These are phyloP conservation scores for Scutellaria galericulata DNA, from an alignment of 257 asterid species.

Conservation along the genomic window DNA sequence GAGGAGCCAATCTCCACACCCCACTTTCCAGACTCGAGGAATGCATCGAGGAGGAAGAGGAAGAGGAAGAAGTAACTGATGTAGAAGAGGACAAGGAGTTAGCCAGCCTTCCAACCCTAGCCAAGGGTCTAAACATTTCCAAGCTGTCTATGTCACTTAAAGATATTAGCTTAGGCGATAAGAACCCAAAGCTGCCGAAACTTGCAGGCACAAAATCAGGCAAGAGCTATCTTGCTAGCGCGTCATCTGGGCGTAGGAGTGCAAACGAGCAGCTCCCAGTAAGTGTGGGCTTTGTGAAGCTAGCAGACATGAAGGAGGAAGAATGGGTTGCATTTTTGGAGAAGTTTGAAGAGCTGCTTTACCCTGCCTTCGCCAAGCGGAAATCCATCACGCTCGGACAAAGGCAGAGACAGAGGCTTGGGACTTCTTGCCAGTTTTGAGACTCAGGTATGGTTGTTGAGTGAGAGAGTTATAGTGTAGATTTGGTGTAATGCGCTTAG, in stretches of 20 bases:
- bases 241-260: constrained; percentile 84
- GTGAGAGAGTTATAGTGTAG: constrained; percentile 46
- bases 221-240: constrained; percentile 44
- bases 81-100: constrained; percentile 51
- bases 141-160: constrained; percentile 68
- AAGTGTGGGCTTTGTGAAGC: constrained; percentile 80
- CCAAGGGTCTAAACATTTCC: constrained; percentile 40
- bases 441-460: constrained; percentile 44
- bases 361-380: constrained; percentile 74
- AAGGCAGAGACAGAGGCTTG: constrained; percentile 92
- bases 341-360: constrained; percentile 77
- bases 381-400: constrained; percentile 61
- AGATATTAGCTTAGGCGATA: constrained; percentile 62
- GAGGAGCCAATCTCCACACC: constrained; percentile 51
- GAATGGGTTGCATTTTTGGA: constrained; percentile 85
- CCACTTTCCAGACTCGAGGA: constrained; percentile 74
- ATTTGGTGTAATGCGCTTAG: constrained; percentile 36
- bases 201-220: constrained; percentile 55
- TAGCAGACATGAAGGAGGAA: constrained; percentile 82
- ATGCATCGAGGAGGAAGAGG: constrained; percentile 73
- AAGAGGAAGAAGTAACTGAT: constrained; percentile 58
- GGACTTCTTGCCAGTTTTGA: constrained; percentile 99
- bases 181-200: constrained; percentile 56
- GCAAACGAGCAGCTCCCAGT: constrained; percentile 95
- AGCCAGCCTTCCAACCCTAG: constrained; percentile 33